These are phyloP conservation scores for Microthlaspi erraticum DNA, from an alignment of 345 rosid species.

Conservation along the genomic window DNA sequence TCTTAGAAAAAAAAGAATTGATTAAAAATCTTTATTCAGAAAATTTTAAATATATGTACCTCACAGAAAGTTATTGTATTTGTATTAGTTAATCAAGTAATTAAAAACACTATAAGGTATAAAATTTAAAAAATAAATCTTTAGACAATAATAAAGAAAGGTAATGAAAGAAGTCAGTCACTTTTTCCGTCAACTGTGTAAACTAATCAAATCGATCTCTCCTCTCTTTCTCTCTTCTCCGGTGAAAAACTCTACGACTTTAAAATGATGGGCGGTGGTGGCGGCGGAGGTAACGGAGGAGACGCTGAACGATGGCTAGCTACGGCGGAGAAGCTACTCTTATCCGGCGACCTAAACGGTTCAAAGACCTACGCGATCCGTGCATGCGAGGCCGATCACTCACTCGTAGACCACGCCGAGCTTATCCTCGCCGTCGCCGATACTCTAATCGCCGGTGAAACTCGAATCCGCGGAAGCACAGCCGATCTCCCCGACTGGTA, in stretches of 20 bases:
- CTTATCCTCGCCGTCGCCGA: constrained; percentile 83
- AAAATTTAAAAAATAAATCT: too few relatives aligned
- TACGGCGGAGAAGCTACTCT: constrained; percentile 76
- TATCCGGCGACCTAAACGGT: constrained; percentile 72
- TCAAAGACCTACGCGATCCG: constrained; percentile 78
- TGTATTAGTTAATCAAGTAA: too few relatives aligned
- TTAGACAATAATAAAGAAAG: too few relatives aligned
- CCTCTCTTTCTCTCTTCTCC: neutral
- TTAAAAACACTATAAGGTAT: too few relatives aligned
- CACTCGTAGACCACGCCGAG: constrained; percentile 59
- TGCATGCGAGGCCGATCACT: constrained; percentile 79
- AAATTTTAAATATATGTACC: too few relatives aligned
- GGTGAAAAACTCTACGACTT: constrained; percentile 22
- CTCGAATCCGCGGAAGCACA: constrained; percentile 37
- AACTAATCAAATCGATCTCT: constrained; percentile 1
- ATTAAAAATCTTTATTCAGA: too few relatives aligned
- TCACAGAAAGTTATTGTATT: too few relatives aligned
- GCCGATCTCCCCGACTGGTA: constrained; percentile 67
- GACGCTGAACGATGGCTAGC: constrained; percentile 82
- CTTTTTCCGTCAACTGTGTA: constrained; percentile 22
- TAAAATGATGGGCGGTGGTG: constrained; percentile 46
- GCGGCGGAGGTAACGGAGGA: constrained; percentile 45
- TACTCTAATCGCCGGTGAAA: constrained; percentile 72
- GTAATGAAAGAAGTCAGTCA: neutral
- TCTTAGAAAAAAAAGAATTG: too few relatives aligned